Evolutionary conservation across 345 rosid species (phyloP).

Genomic region (Citrus unshiu): DNA sequence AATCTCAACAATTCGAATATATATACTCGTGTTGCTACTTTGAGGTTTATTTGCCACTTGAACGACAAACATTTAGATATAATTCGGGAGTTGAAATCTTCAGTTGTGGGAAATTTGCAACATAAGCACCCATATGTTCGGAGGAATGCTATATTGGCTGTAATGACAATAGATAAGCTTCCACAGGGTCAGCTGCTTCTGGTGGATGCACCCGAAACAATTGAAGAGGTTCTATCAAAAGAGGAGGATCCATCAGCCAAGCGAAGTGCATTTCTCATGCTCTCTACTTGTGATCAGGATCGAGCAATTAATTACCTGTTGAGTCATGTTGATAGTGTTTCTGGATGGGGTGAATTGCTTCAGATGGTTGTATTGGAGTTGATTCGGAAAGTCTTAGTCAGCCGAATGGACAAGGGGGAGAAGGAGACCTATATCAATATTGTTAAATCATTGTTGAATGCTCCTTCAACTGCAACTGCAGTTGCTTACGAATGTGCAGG

Average conservation of each 20-base stretch:
- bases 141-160: conserved; percentile 67
- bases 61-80: conserved; percentile 37
- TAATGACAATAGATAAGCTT: conserved; percentile 68
- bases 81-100: conserved; percentile 64
- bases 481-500: conserved; percentile 74
- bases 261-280: conserved; percentile 78
- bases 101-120: conserved; percentile 62
- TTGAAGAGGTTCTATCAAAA: conserved; percentile 56
- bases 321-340: conserved; percentile 58
- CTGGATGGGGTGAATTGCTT: conserved; percentile 70
- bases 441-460: conserved; percentile 65
- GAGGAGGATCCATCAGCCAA: conserved; percentile 72
- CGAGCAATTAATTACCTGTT: conserved; percentile 59
- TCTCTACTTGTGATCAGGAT: conserved; percentile 65
- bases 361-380: conserved; percentile 76
- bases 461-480: conserved; percentile 63
- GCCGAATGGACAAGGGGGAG: conserved; percentile 59
- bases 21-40: conserved; percentile 77
- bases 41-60: conserved; percentile 72
- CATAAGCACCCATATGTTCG: conserved; percentile 67
- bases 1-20: conserved; percentile 94
- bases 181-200: conserved; percentile 69
- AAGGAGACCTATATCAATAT: conserved; percentile 70
- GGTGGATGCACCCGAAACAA: conserved; percentile 73
- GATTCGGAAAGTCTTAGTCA: conserved; percentile 52